A percentile compares a stretch with the other conserved stretches of the same genome.
phyloP scores from a whole-genome alignment of 2,329 filamentous ascomycete species.

The Botryotinia convoluta region DNA sequence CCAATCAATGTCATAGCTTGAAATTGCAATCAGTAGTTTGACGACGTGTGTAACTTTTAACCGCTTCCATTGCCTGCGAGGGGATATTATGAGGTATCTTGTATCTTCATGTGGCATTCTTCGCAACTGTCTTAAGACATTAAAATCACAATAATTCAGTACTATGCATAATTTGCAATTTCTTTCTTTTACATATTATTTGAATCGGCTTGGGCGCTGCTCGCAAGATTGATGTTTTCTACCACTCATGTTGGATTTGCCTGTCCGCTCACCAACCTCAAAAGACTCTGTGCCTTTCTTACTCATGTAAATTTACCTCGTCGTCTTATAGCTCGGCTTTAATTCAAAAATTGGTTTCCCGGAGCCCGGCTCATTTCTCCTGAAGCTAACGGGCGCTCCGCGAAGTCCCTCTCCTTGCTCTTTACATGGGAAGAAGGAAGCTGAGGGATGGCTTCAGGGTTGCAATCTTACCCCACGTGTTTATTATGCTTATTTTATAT shows the following conservation, averaged over 20 bases:
- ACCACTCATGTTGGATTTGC: neutral
- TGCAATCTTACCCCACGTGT: neutral
- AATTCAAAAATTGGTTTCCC: neutral
- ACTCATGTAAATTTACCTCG: neutral
- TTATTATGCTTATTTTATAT: neutral
- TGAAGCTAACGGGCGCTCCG: neutral
- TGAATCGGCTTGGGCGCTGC: neutral
- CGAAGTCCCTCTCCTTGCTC: neutral
- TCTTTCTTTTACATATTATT: neutral
- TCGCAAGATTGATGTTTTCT: neutral
- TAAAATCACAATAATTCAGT: neutral
- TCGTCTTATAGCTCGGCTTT: neutral
- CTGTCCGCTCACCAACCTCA: neutral
- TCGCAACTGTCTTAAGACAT: neutral
- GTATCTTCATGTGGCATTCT: neutral
- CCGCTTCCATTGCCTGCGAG: neutral
- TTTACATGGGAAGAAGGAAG: neutral
- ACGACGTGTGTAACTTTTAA: neutral
- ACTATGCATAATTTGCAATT: neutral
- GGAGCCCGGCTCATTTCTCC: neutral
- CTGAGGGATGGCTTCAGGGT: neutral
- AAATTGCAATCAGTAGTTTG: neutral
- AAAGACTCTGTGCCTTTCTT: neutral
- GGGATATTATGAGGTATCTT: neutral
- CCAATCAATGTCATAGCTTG: neutral